These are phyloP conservation scores for Diplodia mutila DNA, from an alignment of 2,329 filamentous ascomycete genomes.

Conservation along the genomic window DNA sequence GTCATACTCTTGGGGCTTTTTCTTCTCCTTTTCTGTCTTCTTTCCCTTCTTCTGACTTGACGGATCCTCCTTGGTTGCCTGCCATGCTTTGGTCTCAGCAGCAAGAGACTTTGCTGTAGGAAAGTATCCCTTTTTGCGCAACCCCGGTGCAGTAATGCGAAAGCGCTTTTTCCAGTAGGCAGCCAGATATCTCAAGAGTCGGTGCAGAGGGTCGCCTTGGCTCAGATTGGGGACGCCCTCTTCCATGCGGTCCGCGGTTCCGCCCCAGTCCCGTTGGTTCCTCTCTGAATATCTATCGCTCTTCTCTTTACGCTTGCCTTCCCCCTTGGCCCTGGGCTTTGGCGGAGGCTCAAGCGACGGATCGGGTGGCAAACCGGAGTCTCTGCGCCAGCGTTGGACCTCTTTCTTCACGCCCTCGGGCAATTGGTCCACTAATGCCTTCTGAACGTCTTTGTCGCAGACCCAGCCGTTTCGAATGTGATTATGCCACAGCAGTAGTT, in stretches of 20 bases:
- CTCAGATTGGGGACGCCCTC: conserved; percentile 73
- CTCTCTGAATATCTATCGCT: conserved; percentile 45
- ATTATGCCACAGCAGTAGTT: conserved; percentile 88
- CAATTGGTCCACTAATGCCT: conserved; percentile 36
- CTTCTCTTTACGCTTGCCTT: conserved; percentile 44
- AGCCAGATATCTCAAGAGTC: conserved; percentile 74
- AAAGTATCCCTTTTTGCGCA: conserved; percentile 91
- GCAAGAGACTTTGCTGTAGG: conserved; percentile 70
- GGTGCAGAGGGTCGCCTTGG: conserved; percentile 77
- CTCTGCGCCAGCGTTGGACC: conserved; percentile 55
- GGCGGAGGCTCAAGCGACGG: not conserved
- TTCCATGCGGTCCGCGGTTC: conserved; percentile 69
- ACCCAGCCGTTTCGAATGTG: conserved; percentile 59
- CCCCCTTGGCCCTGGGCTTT: conserved; percentile 27
- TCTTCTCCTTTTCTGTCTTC: not conserved
- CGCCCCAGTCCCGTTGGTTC: conserved; percentile 70
- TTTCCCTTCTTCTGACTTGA: not conserved
- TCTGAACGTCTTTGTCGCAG: conserved; percentile 41
- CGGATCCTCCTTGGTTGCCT: conserved; percentile 46
- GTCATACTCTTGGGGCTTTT: conserved; percentile 55
- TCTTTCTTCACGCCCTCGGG: conserved; percentile 41
- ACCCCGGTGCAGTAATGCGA: conserved; percentile 71
- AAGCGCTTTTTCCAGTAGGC: conserved; percentile 90
- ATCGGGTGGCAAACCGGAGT: conserved; percentile 71
- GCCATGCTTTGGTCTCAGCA: conserved; percentile 72